Evolutionary conservation across 2,329 filamentous ascomycete genomes (phyloP), one percentile per base, ranked within the genome.

Genomic region (Meredithiella fracta): DNA sequence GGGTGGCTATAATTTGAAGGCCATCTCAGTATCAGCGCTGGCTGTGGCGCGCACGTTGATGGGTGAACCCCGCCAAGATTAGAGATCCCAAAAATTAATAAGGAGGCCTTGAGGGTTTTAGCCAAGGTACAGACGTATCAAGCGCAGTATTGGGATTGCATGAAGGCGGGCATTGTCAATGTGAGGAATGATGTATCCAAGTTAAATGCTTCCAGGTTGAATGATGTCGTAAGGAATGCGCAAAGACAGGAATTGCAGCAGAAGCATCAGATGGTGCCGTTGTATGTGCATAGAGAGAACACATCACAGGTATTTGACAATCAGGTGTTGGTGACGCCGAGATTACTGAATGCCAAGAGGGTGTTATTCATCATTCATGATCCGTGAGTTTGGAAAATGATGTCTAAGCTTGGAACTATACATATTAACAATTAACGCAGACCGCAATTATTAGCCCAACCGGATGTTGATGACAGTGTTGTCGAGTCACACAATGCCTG

Each of bases 21-120:
- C 92, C 0, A 98, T 98, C 58, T 94, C 92, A 0, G 82, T 86
- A 57, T 97, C 92, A 3, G 90, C 92, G 1, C 76, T 96, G 3
- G 88, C 91, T 2, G 92, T 98, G 1, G 92, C 88, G 1, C 82
- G 82, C 59, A 96, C 91, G 0, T 74, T 98, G 47, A 97, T 98
- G 89, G 89, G 92, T 22, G 90, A 98, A 64, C 87, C 91, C 92
- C 92, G 2, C 76, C 78, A 44, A 71, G 74, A 62, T 76, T 83
- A 67, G 66, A 69, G 14, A 67, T 82, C 1, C 73, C 78, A 6
- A 73, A 73, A 57, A 72, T 82, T 60, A 78, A 75, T 65, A 75
- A 72, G 62, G 75, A 79, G 20, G 80, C 79, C 0, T 72, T 73
- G 0, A 70, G 72, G 47, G 72, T 78, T 0, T 65, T 84, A 25